These are phyloP conservation scores for Scleromitrula shiraiana DNA, from an alignment of 2,329 filamentous ascomycete genomes.

Conservation along the genomic window DNA sequence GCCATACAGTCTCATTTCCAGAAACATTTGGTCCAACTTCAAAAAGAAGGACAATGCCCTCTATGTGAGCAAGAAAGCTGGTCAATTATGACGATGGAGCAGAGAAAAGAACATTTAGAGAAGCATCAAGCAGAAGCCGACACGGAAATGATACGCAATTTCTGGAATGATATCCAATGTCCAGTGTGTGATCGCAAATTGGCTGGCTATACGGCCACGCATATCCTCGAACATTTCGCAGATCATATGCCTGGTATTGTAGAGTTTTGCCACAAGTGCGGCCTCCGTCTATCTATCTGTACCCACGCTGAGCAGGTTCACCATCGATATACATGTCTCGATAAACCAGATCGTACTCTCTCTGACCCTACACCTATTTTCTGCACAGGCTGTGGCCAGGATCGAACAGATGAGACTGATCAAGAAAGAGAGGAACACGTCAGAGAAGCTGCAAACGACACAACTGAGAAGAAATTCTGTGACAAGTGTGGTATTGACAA, in stretches of 20 bases:
- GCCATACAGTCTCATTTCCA: conserved; percentile 15
- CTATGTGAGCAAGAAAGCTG: conserved; percentile 20
- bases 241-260: conserved; percentile 18
- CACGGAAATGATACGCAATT: conserved; percentile 11
- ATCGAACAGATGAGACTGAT: conserved; percentile 1
- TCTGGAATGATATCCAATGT: conserved; percentile 18
- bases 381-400: conserved; percentile 14
- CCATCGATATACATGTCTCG: conserved; percentile 10
- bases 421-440: background rate
- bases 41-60: conserved; percentile 18
- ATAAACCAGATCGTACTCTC: background rate
- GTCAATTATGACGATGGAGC: conserved; percentile 15
- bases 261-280: conserved; percentile 22
- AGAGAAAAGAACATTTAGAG: conserved; percentile 19
- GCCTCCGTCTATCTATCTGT: conserved; percentile 7
- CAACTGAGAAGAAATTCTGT: conserved; percentile 6
- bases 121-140: conserved; percentile 10
- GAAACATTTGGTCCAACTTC: conserved; percentile 16
- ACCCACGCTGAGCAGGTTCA: conserved; percentile 8
- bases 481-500: conserved; percentile 13
- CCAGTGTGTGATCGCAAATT: conserved; percentile 21
- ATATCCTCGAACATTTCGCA: conserved; percentile 19
- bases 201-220: conserved; percentile 3
- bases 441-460: background rate
- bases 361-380: background rate